A percentile compares a stretch with the other conserved stretches of the same genome.
Evolutionary conservation across 2,329 filamentous ascomycete species (phyloP).

Genomic region (Ophiostoma quercus): DNA sequence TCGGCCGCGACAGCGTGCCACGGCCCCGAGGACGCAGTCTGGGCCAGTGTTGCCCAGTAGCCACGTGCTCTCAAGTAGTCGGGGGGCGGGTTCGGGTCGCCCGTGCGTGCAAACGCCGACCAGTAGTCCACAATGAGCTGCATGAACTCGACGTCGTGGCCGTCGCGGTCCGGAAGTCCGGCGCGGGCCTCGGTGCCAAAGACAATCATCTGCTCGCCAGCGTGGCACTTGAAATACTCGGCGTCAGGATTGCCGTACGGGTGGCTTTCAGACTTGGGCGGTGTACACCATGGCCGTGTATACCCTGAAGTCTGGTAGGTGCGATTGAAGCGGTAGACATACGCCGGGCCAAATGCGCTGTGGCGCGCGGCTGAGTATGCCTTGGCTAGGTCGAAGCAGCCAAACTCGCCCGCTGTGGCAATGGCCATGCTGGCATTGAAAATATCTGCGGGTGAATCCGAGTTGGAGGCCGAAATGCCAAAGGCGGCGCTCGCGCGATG

Average conservation of each 20-base stretch:
- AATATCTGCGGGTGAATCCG: constrained; percentile 26
- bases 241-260: constrained; percentile 35
- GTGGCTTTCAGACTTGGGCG: constrained; percentile 30
- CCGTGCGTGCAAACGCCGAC: constrained; percentile 34
- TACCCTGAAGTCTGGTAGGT: constrained; percentile 36
- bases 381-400: constrained; percentile 36
- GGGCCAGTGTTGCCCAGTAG: constrained; percentile 31
- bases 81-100: constrained; percentile 33
- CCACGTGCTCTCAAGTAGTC: constrained; percentile 34
- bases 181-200: constrained; percentile 35
- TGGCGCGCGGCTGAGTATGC: constrained; percentile 35
- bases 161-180: constrained; percentile 36
- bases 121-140: constrained; percentile 36
- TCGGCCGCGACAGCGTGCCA: constrained; percentile 28
- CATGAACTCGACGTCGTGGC: constrained; percentile 34
- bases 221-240: constrained; percentile 42
- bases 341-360: constrained; percentile 33
- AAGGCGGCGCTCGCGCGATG: constrained; percentile 19
- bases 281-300: constrained; percentile 32
- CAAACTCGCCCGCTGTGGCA: constrained; percentile 34
- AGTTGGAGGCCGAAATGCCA: constrained; percentile 20
- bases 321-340: constrained; percentile 39
- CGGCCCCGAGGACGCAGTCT: constrained; percentile 30
- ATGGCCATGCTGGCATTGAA: constrained; percentile 36
- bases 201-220: constrained; percentile 37